These are phyloP conservation scores for Phytophthora megakarya DNA, from an alignment of 352 stramenopile species.

Conservation along the genomic window DNA sequence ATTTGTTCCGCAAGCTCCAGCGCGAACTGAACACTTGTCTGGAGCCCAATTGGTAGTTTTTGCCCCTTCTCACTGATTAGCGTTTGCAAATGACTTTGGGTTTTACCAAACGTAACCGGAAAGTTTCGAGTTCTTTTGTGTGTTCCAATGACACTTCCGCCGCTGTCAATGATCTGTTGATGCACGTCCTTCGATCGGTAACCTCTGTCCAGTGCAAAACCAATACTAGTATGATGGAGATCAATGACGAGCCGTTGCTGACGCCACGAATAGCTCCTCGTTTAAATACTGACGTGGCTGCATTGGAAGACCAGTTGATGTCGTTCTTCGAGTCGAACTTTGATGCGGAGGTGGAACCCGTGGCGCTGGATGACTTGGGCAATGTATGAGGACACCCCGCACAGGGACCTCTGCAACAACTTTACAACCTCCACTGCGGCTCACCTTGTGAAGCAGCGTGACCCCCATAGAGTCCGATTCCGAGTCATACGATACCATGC, in stretches of 20 bases:
- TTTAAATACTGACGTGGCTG: constrained; percentile 22
- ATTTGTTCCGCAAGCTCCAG: neutral
- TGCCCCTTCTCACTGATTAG: neutral
- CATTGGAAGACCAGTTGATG: constrained; percentile 47
- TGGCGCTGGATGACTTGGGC: constrained; percentile 55
- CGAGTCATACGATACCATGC: constrained; percentile 4
- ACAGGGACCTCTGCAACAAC: neutral
- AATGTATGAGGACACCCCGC: constrained; percentile 2
- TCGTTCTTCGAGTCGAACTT: constrained; percentile 62
- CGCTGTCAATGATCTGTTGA: constrained; percentile 1
- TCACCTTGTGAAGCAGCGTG: neutral
- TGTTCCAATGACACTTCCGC: constrained; percentile 6
- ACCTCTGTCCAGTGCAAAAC: constrained; percentile 14
- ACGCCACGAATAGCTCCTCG: neutral
- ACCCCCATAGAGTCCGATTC: neutral
- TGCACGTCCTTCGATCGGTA: constrained; percentile 16
- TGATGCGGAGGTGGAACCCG: constrained; percentile 72
- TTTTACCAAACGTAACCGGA: constrained; percentile 7
- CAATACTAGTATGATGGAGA: constrained; percentile 67
- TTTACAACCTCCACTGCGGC: neutral
- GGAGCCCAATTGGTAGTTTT: neutral
- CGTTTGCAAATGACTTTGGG: neutral
- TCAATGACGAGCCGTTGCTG: constrained; percentile 56
- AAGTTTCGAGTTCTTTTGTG: constrained; percentile 8
- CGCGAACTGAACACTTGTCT: neutral